A percentile compares a stretch with the other conserved stretches of the same genome.
phyloP scores from a whole-genome alignment of 2,329 filamentous ascomycete genomes.

The Fusarium chuoi region DNA sequence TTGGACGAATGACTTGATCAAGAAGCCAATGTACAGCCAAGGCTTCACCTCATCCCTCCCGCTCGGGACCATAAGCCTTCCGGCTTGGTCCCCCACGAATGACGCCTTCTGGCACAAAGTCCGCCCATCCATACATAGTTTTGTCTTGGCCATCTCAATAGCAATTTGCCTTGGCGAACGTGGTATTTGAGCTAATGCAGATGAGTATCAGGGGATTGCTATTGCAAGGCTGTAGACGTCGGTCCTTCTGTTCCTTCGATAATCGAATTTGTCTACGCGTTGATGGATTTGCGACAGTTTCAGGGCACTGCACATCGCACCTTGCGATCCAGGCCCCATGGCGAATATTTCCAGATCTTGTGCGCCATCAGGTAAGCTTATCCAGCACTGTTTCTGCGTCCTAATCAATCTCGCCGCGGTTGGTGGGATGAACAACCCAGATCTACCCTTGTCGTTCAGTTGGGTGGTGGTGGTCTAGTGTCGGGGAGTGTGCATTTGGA shows the following conservation, averaged over 20 bases:
- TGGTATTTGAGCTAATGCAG: neutral
- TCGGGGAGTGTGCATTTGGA: constrained; percentile 36
- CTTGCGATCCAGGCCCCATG: neutral
- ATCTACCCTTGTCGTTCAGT: constrained; percentile 30
- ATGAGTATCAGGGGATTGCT: neutral
- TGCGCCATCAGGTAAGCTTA: constrained; percentile 6
- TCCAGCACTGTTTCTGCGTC: neutral
- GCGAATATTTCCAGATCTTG: constrained; percentile 21
- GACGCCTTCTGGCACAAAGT: constrained; percentile 5
- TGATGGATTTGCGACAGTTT: constrained; percentile 34
- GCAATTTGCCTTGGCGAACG: neutral
- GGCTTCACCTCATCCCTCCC: neutral
- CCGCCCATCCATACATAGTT: neutral
- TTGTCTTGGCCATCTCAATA: constrained; percentile 18
- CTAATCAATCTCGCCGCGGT: neutral
- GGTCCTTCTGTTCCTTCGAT: constrained; percentile 30
- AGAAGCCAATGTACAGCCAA: constrained; percentile 22
- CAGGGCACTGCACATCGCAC: neutral
- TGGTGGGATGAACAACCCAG: constrained; percentile 18
- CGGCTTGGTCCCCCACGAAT: constrained; percentile 28
- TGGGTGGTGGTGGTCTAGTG: constrained; percentile 22
- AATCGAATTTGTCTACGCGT: constrained; percentile 13
- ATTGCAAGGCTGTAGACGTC: neutral
- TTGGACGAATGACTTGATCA: constrained; percentile 23
- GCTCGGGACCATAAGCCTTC: constrained; percentile 7